Evolutionary conservation across 2,329 filamentous ascomycete species (phyloP).

Genomic region (Colletotrichum tabaci): DNA sequence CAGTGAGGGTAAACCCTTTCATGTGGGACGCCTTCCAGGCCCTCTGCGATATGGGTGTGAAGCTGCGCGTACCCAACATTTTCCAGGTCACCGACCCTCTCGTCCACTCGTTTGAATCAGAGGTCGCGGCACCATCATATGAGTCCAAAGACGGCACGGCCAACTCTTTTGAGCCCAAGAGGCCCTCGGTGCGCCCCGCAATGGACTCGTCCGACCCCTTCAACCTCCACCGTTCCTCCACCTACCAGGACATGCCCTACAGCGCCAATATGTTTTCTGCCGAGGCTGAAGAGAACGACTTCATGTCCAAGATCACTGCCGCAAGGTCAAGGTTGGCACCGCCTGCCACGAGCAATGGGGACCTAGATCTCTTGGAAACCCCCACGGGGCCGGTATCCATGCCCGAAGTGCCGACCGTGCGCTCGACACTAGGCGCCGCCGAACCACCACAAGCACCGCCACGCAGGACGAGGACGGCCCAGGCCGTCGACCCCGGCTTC

Average conservation of each 20-base stretch:
- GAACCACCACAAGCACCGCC: slow-evolving; percentile 68
- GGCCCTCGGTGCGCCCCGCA: slow-evolving; percentile 55
- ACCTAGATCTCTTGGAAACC: slow-evolving; percentile 75
- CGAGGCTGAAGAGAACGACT: slow-evolving; percentile 66
- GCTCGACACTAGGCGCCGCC: slow-evolving; percentile 47
- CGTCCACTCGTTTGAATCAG: slow-evolving; percentile 62
- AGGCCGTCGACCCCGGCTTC: slow-evolving; percentile 65
- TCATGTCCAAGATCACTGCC: slow-evolving; percentile 70
- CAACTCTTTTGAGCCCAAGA: slow-evolving; percentile 60
- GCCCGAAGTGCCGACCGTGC: slow-evolving; percentile 54
- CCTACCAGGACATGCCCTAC: slow-evolving; percentile 57
- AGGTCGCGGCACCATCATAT: slow-evolving; percentile 49
- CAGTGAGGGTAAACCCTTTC: slow-evolving; percentile 91
- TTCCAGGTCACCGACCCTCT: slow-evolving; percentile 80
- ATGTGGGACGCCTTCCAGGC: slow-evolving; percentile 98
- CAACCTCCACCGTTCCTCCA: slow-evolving; percentile 59
- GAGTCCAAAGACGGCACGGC: slow-evolving; percentile 56
- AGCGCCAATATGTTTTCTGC: slow-evolving; percentile 57
- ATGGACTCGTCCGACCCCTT: slow-evolving; percentile 65
- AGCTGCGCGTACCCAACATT: slow-evolving; percentile 86
- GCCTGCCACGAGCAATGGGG: slow-evolving; percentile 54
- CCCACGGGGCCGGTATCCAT: slow-evolving; percentile 66
- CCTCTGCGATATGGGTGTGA: slow-evolving; percentile 89
- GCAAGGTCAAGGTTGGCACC: slow-evolving; percentile 63
- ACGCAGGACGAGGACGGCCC: slow-evolving; percentile 69